Conservation (phyloP, 2,329 filamentous ascomycete species). For the Xylariaceae sp. region DNA sequence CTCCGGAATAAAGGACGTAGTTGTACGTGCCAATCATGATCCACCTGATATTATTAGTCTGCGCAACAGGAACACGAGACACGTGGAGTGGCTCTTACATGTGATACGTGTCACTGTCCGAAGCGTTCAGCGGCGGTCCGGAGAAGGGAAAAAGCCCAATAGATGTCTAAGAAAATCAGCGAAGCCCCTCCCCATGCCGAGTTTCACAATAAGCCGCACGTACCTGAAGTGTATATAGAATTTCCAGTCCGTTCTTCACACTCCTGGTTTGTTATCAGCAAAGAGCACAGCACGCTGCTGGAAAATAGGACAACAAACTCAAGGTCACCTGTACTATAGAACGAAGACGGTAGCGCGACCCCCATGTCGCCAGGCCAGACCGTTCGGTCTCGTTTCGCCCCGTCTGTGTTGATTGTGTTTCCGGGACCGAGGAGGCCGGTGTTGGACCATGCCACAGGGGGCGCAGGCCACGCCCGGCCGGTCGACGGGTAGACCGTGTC, state of each 20-base stretch:
- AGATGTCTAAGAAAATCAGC: conserved; percentile 5
- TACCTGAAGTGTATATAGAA: conserved; percentile 28
- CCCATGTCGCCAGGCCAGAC: conserved; percentile 53
- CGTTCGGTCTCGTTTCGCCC: conserved; percentile 46
- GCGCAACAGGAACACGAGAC: conserved; percentile 1
- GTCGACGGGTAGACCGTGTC: conserved; percentile 19
- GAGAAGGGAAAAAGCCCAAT: conserved; percentile 20
- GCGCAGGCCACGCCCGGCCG: conserved; percentile 22
- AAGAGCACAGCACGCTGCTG: neutral
- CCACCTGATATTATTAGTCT: conserved; percentile 16
- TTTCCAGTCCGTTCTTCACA: conserved; percentile 36
- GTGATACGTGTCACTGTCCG: conserved; percentile 22
- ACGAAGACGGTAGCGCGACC: conserved; percentile 40
- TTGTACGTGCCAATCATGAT: conserved; percentile 51
- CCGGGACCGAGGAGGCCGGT: conserved; percentile 21
- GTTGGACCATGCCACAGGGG: conserved; percentile 19
- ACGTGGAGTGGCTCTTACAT: conserved; percentile 16
- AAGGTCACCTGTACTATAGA: conserved; percentile 42
- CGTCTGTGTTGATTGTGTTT: conserved; percentile 32
- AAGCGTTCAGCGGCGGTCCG: conserved; percentile 16
- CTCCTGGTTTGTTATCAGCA: conserved; percentile 23
- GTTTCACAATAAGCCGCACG: neutral
- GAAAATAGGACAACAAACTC: conserved; percentile 12
- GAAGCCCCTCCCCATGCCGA: neutral
- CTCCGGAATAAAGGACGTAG: conserved; percentile 48